These are phyloP conservation scores for Globisporangium barbulae DNA, from an alignment of 352 stramenopile species.

Conservation along the genomic window DNA sequence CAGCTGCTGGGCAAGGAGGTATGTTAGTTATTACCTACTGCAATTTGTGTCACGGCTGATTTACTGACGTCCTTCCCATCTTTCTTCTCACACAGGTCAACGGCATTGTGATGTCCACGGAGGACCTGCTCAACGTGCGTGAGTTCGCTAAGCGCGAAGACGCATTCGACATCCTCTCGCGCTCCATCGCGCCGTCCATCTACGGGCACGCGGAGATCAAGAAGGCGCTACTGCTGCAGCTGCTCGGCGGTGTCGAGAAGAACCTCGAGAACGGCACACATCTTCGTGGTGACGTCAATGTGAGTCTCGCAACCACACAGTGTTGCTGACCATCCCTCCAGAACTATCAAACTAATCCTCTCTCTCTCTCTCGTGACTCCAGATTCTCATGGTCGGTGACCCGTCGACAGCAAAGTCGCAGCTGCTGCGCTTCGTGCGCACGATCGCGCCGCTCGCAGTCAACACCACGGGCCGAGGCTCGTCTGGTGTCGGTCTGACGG, in stretches of 20 bases:
- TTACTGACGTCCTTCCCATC: background rate
- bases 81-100: conserved; percentile 44
- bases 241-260: conserved; percentile 92
- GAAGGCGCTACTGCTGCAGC: conserved; percentile 82
- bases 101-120: conserved; percentile 88
- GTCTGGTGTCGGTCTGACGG: conserved; percentile 95
- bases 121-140: conserved; percentile 93
- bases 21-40: background rate
- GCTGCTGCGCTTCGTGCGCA: conserved; percentile 96
- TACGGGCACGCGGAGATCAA: conserved; percentile 99
- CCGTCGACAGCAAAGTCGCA: conserved; percentile 99
- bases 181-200: conserved; percentile 96
- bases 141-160: conserved; percentile 90
- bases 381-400: conserved; percentile 96
- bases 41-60: background rate
- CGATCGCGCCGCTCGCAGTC: conserved; percentile 92
- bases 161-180: conserved; percentile 90
- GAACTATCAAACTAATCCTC: conserved; percentile 46
- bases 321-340: conserved; percentile 26
- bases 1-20: conserved; percentile 92
- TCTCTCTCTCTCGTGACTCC: conserved; percentile 2
- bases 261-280: conserved; percentile 99
- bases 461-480: conserved; percentile 84
- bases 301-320: conserved; percentile 22
- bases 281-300: conserved; percentile 99